Evolutionary conservation across 257 asterid genomes (phyloP).

Genomic region (Primulina eburnea): DNA sequence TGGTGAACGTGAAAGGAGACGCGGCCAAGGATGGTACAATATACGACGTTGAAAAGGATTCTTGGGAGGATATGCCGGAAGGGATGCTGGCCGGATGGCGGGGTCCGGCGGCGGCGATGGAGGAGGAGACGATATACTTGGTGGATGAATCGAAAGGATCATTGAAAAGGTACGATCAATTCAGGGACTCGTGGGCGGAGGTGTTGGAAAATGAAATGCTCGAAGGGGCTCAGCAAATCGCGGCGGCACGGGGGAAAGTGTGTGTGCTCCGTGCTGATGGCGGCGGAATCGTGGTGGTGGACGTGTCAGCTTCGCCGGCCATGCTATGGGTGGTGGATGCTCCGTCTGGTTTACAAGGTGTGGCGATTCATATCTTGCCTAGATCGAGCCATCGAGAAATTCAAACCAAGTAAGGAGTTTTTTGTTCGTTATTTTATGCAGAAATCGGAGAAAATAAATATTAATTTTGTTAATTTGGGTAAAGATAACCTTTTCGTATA

Average conservation of each 20-base stretch:
- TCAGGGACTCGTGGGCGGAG: constrained; percentile 51
- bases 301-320: constrained; percentile 45
- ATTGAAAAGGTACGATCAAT: constrained; percentile 46
- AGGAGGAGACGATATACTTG: constrained; percentile 54
- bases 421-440: not conserved
- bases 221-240: constrained; percentile 54
- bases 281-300: constrained; percentile 50
- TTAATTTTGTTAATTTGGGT: not conserved
- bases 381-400: constrained; percentile 35
- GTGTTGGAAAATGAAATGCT: constrained; percentile 37
- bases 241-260: constrained; percentile 61
- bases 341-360: constrained; percentile 46
- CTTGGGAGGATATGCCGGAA: constrained; percentile 77
- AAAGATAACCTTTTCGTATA: not conserved
- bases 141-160: constrained; percentile 68
- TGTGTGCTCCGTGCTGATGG: constrained; percentile 53
- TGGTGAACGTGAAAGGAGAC: constrained; percentile 78
- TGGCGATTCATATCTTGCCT: constrained; percentile 60
- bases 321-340: constrained; percentile 52
- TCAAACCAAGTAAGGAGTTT: not conserved
- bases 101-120: constrained; percentile 81
- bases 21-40: constrained; percentile 64
- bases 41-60: constrained; percentile 43
- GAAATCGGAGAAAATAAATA: not conserved
- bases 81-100: constrained; percentile 81